Evolutionary conservation across 371 early-diverging fungal genomes (phyloP).

Genomic region (Globomyces sp.): DNA sequence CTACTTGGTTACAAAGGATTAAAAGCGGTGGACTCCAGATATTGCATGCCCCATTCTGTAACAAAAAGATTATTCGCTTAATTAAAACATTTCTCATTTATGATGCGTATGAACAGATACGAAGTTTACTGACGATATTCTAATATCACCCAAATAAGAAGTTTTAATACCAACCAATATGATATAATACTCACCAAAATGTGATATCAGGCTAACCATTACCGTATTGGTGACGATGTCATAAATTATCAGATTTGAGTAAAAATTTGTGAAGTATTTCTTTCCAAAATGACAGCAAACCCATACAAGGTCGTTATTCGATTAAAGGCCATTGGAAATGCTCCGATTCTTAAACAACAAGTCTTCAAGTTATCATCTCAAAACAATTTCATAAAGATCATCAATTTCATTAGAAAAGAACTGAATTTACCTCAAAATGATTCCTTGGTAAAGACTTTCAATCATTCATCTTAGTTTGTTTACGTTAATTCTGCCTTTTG

Average conservation of each 20-base stretch:
- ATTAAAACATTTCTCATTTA: background rate
- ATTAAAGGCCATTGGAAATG: constrained; percentile 15
- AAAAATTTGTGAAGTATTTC: too few species aligned
- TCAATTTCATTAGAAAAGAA: constrained; percentile 10
- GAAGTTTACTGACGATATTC: too few species aligned
- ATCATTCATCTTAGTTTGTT: background rate
- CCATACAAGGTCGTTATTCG: constrained; percentile 13
- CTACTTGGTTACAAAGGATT: constrained; percentile 76
- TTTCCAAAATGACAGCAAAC: too few species aligned
- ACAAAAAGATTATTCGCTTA: background rate
- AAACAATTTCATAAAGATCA: constrained; percentile 3
- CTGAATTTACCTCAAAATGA: background rate
- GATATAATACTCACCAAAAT: too few species aligned
- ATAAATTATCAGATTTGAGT: too few species aligned
- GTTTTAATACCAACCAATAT: too few species aligned
- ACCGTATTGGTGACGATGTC: too few species aligned
- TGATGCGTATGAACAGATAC: too few species aligned
- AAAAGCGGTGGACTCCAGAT: constrained; percentile 81
- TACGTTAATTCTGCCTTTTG: constrained; percentile 7
- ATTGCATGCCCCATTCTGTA: constrained; percentile 84
- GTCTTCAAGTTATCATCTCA: constrained; percentile 11
- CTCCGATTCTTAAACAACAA: constrained; percentile 15
- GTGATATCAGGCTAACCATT: too few species aligned
- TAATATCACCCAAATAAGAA: too few species aligned
- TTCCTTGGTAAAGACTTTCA: too few species aligned